A percentile compares a stretch with the other conserved stretches of the same genome.
These are phyloP conservation scores for Cryptococcus jaspeensis DNA, from an alignment of 1,284 basidiomycete species.

Conservation along the genomic window DNA sequence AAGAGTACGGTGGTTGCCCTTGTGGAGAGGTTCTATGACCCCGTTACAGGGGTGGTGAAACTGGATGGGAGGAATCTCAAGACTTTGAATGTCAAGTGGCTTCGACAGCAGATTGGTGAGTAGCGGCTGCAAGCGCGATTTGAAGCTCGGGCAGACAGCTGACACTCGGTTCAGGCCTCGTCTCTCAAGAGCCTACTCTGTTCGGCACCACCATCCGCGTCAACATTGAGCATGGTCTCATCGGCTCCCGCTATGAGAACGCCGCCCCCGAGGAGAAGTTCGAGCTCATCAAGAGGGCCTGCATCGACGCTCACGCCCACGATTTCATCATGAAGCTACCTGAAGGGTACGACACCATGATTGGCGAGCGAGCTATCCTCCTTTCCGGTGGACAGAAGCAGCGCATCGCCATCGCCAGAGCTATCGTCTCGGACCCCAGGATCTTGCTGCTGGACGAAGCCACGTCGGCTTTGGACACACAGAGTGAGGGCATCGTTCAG, in stretches of 20 bases:
- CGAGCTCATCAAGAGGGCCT: conserved; percentile 77
- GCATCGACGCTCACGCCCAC: conserved; percentile 88
- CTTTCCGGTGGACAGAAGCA: conserved; percentile 91
- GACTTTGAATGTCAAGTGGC: conserved; percentile 80
- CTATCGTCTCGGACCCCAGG: conserved; percentile 84
- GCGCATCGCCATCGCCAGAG: conserved; percentile 85
- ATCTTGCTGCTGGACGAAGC: conserved; percentile 57
- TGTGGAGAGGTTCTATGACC: conserved; percentile 87
- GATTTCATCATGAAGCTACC: conserved; percentile 84
- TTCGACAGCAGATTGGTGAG: conserved; percentile 76
- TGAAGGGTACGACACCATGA: conserved; percentile 82
- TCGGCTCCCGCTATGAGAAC: conserved; percentile 68
- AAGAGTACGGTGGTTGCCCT: conserved; percentile 74
- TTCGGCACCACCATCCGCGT: conserved; percentile 74
- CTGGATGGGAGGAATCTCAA: conserved; percentile 80
- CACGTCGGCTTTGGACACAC: conserved; percentile 85
- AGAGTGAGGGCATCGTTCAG: conserved; percentile 88
- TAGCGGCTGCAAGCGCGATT: background rate
- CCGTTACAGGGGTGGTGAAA: conserved; percentile 66
- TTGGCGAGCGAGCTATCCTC: conserved; percentile 89
- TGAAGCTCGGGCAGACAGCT: no score
- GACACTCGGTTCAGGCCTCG: conserved; percentile 56
- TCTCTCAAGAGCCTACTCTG: conserved; percentile 84
- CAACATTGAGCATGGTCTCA: conserved; percentile 88
- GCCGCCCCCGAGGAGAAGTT: conserved; percentile 73